Evolutionary conservation across 306 rosid species (phyloP), one percentile per base, ranked within the genome.

Genomic region (Prosopis cineraria): DNA sequence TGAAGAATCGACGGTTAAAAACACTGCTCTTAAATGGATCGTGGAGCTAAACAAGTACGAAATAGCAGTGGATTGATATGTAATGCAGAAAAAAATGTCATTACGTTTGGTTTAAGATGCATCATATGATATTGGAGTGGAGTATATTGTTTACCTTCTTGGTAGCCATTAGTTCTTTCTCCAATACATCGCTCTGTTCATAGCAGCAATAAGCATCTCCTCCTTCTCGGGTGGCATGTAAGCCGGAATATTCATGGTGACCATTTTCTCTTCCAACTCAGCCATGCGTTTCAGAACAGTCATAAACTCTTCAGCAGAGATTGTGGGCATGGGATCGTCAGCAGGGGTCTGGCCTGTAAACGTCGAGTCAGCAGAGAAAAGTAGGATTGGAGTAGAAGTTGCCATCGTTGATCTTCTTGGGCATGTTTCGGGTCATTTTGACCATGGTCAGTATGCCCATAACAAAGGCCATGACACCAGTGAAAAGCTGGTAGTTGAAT

Each of bases 231-330:
- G 88, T 4, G 98, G 94, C 91, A 88, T 82, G 83, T 63, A 63
- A 24, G 77, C 20, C 20, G 76, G 83, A 30, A 79, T 72, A 74
- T 86, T 91, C 81, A 93, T 50, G 79, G 65, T 76, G n/a, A 48
- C 50, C 83, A 87, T 81, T 70, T 85, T 89, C 80, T 90, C 96
- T 86, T 94, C 98, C 85, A 94, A 74, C 59, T 90, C 97, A 43
- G 94, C 93, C 92, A 94, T 92, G 77, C 97, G 96, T 74, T 92
- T 92, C 85, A 90, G 79, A 55, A 88, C 91, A 30, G 90, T 74
- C 93, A 87, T 86, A 84, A 83, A 85, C 58, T 89, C 94, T 33
- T 79, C 70, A 24, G 78, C 68, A 17, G 90, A 75, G 73, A 91
- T 82, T 79, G 81, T 50, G 45, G 87, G 79, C 11, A 27, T 56